Conservation (phyloP, 805 yeast genomes). For the Yarrowia divulgata region DNA sequence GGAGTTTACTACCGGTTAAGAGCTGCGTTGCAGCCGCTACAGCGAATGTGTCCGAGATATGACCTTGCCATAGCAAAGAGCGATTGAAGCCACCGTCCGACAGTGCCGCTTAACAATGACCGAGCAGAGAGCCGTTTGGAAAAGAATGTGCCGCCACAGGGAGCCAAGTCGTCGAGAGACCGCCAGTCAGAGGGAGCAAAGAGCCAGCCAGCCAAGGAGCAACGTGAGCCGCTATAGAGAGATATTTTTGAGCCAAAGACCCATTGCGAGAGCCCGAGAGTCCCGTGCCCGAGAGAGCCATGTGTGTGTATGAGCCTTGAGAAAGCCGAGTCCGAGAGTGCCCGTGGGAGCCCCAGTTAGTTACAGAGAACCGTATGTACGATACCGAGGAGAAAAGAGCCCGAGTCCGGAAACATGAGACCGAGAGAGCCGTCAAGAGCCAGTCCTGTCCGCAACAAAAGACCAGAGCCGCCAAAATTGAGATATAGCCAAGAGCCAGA, state of each 20-base stretch:
- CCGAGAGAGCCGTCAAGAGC: too few species aligned
- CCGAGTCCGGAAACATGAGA: background rate
- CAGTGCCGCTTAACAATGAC: constrained; percentile 7
- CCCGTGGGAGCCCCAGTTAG: constrained; percentile 23
- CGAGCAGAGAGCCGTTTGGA: constrained; percentile 23
- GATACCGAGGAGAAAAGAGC: constrained; percentile 14
- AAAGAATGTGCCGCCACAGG: constrained; percentile 20
- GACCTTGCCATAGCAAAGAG: constrained; percentile 15
- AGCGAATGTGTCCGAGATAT: constrained; percentile 5
- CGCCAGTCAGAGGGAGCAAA: constrained; percentile 21
- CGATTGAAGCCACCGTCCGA: background rate
- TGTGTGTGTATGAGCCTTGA: constrained; percentile 13
- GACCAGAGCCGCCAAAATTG: constrained; percentile 31
- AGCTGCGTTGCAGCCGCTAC: constrained; percentile 24
- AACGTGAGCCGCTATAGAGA: constrained; percentile 26
- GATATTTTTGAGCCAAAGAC: constrained; percentile 26
- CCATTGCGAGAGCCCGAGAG: constrained; percentile 24
- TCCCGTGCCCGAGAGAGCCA: constrained; percentile 28
- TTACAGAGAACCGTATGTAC: background rate
- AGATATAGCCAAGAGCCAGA: constrained; percentile 35
- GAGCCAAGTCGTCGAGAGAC: constrained; percentile 34
- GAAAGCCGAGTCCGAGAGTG: constrained; percentile 29
- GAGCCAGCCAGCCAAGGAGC: constrained; percentile 24
- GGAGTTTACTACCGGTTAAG: constrained; percentile 26
- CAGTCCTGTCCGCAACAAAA: background rate